Evolutionary conservation across 1,284 basidiomycete genomes (phyloP).

Genomic region (Ganoderma boninense): DNA sequence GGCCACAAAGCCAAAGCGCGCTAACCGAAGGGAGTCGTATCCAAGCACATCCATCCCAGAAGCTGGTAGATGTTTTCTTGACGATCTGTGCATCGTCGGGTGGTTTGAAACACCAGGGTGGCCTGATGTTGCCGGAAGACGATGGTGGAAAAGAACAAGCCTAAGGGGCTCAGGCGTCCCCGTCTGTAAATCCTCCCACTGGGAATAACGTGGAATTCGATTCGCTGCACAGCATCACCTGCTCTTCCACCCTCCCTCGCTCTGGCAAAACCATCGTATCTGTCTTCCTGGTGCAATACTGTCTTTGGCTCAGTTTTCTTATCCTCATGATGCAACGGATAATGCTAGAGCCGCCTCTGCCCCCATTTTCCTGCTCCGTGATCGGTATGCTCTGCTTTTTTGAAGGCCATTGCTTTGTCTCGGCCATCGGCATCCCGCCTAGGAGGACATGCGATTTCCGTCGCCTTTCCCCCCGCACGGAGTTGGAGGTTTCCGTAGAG

Average conservation of each 20-base stretch:
- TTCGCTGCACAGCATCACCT: conserved; percentile 5
- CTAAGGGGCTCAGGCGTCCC: not conserved
- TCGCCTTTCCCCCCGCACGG: not conserved
- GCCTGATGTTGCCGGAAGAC: not conserved
- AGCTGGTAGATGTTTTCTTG: not conserved
- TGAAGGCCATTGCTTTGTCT: not conserved
- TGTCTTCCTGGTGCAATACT: not conserved
- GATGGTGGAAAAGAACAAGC: conserved; percentile 1
- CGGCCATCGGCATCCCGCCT: not conserved
- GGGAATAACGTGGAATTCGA: not conserved
- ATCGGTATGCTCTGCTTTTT: not conserved
- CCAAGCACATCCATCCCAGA: not conserved
- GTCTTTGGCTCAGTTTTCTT: not conserved
- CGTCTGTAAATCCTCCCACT: conserved; percentile 1
- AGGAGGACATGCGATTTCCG: not conserved
- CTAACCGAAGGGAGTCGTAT: not conserved
- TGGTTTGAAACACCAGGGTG: not conserved
- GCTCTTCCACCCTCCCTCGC: not conserved
- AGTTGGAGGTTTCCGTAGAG: not conserved
- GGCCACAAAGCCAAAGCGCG: not conserved
- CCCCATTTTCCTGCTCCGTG: not conserved
- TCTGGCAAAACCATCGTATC: not conserved
- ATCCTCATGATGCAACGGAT: not conserved
- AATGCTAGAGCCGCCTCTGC: not conserved
- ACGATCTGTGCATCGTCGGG: not conserved